A percentile compares a stretch with the other conserved stretches of the same genome.
Conservation (phyloP, 202 grass and related monocot species). For the Hordeum pubiflorum region DNA sequence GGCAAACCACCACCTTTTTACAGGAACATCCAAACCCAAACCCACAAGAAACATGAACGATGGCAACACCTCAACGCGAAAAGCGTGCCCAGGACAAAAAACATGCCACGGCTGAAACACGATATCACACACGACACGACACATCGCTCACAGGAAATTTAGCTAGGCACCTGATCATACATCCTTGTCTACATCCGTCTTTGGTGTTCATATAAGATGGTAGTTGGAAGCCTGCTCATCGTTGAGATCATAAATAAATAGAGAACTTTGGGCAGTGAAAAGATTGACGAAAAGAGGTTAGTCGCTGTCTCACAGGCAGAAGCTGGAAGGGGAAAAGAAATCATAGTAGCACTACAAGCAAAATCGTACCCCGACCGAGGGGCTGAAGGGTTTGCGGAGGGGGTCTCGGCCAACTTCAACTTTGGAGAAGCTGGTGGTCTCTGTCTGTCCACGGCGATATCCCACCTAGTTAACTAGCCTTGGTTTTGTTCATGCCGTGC, state of each 20-base stretch:
- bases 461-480: conserved; percentile 20
- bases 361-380: not conserved
- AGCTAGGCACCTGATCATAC: not conserved
- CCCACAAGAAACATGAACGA: not conserved
- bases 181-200: not conserved
- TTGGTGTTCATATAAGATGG: not conserved
- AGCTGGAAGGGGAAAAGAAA: not conserved
- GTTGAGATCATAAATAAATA: not conserved
- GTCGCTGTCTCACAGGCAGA: not conserved
- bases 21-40: not conserved
- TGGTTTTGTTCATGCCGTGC: conserved; percentile 35
- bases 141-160: too few species aligned
- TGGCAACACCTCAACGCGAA: not conserved
- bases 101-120: not conserved
- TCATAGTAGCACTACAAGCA: not conserved
- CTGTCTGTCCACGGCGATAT: conserved; percentile 1
- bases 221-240: not conserved
- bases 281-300: not conserved
- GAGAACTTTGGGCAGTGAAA: not conserved
- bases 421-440: not conserved
- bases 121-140: not conserved
- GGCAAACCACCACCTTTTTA: not conserved
- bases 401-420: not conserved
- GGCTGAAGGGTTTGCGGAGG: not conserved
- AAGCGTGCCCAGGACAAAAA: not conserved